Evolutionary conservation across 805 yeast species (phyloP).

Genomic region (Sugiyamaella americana): DNA sequence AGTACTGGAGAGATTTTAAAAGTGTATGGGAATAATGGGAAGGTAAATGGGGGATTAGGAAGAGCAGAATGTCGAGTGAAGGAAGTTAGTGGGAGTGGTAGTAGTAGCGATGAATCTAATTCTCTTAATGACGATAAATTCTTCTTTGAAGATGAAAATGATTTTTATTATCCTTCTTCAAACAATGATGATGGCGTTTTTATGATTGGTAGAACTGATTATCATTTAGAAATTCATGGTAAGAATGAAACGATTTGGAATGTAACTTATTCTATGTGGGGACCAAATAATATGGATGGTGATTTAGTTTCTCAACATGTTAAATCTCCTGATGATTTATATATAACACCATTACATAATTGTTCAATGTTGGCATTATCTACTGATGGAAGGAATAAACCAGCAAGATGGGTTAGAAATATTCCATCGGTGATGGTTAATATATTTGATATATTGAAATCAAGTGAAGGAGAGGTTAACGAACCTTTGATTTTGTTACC

Average conservation of each 20-base stretch:
- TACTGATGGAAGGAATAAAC: constrained; percentile 58
- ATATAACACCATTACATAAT: constrained; percentile 80
- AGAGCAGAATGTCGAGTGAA: constrained; percentile 22
- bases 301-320: constrained; percentile 40
- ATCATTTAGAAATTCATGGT: constrained; percentile 55
- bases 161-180: neutral
- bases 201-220: constrained; percentile 35
- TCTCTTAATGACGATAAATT: constrained; percentile 2
- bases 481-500: constrained; percentile 30
- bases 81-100: constrained; percentile 7
- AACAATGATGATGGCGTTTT: constrained; percentile 17
- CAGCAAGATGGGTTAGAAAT: constrained; percentile 73
- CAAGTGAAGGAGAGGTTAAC: constrained; percentile 1
- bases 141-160: neutral
- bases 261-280: constrained; percentile 83
- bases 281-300: constrained; percentile 77
- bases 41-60: constrained; percentile 9
- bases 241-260: constrained; percentile 70
- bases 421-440: constrained; percentile 67
- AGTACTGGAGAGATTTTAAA: constrained; percentile 66
- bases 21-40: constrained; percentile 48
- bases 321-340: constrained; percentile 60
- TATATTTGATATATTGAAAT: constrained; percentile 65
- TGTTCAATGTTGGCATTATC: constrained; percentile 60
- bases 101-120: constrained; percentile 1